phyloP scores from a whole-genome alignment of 208 protist genomes.

The Trichomonas gallinae region DNA sequence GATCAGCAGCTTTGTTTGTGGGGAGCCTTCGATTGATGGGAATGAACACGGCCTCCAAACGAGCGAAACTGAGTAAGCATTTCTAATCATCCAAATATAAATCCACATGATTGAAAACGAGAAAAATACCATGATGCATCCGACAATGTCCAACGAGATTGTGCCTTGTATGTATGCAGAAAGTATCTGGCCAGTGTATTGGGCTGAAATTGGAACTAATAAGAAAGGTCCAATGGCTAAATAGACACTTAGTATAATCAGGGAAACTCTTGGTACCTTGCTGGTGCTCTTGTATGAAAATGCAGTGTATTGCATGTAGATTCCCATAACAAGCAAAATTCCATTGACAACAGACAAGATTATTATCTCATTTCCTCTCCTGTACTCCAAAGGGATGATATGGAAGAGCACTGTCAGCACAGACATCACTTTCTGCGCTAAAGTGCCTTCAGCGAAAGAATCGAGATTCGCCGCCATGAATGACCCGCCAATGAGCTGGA shows the following conservation, averaged over 20 bases:
- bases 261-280: background rate
- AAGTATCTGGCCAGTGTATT: background rate
- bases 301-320: background rate
- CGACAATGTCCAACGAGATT: too few relatives aligned
- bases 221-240: background rate
- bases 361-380: background rate
- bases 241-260: background rate
- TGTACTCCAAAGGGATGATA: background rate
- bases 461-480: background rate
- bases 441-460: background rate
- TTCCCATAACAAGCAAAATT: background rate
- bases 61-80: background rate
- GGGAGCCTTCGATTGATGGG: too few relatives aligned
- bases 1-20: background rate
- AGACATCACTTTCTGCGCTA: background rate
- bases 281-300: background rate
- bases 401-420: background rate
- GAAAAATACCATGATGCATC: background rate
- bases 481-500: background rate
- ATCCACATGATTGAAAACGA: background rate
- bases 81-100: background rate
- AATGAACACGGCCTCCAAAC: background rate
- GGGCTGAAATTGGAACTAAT: background rate
- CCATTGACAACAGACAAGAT: background rate
- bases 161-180: background rate